Base-by-base conservation (phyloP, 805 yeast genomes). In the Blastobotrys robertii region DNA sequence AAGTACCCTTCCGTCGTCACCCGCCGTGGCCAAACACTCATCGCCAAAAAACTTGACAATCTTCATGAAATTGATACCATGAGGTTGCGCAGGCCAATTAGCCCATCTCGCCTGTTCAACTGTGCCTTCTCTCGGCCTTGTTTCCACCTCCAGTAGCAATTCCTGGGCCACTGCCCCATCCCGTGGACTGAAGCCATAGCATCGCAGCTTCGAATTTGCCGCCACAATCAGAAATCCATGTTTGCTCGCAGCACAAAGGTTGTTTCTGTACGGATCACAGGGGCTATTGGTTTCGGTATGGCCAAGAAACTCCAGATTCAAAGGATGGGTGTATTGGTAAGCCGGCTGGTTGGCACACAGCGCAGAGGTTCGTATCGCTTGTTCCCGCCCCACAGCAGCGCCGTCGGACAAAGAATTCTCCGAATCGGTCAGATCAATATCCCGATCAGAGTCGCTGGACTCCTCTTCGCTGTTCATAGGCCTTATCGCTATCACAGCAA, bases 11-110 rank as follows among this genome's bases (percentile, higher is more conserved):
- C 85, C 85, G 55, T 76, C 77, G 53, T 79, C 85, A 11, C 66
- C 50, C 37, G 80, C 74, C 2, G 66, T 67, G 1, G 65, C 69
- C 5, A 82, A 44, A 0, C 73, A 70, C 42, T 71, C 73, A 12
- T 54, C 51, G 1, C 60, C 66, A 15, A 59, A 47, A 45, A 76
- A 66, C 15, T 43, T 49, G 0, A 58, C 60, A 6, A 64, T 48
- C 41, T 67, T 73, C 35, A 80, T 40, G 49, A 56, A 71, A 49
- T 81, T 81, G 15, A 79, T 66, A 0, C 77, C 66, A 54, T 76
- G 81, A 1, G 82, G 81, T 39, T 62, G 66, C 39, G 63, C 63
- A 0, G 77, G 74, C 73, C 74, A 72, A 1, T 78, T 73, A 5
- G 77, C 67, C 7, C 65, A 59, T 6, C 57, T 52, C 30, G 71